Percentiles rank a stretch among this genome's conserved stretches.
These are phyloP conservation scores for Nothophaeocryptopus gaeumannii DNA, from an alignment of 2,329 filamentous ascomycete genomes.

Conservation along the genomic window DNA sequence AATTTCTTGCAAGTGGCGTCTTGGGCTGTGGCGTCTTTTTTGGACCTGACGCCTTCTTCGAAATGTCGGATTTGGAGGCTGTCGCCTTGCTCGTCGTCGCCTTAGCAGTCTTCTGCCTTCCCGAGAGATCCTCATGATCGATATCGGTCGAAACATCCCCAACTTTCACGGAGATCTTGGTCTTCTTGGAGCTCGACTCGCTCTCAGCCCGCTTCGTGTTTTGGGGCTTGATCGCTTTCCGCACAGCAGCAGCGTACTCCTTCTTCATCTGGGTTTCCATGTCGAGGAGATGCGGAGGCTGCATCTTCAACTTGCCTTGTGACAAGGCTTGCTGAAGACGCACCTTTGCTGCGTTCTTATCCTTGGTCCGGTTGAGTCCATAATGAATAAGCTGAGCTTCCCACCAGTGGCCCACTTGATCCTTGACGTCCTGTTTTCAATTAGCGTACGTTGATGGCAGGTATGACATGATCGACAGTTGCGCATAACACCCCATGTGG, in stretches of 20 bases:
- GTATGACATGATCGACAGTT: no score
- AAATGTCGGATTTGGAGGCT: not conserved
- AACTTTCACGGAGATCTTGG: constrained; percentile 28
- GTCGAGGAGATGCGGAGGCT: constrained; percentile 46
- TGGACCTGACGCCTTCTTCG: not conserved
- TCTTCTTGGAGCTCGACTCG: constrained; percentile 23
- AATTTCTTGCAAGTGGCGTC: not conserved
- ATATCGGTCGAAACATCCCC: constrained; percentile 27
- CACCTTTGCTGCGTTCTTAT: constrained; percentile 59
- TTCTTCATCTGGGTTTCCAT: constrained; percentile 58
- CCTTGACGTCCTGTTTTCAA: constrained; percentile 32
- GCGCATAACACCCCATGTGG: no score
- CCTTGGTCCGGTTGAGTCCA: constrained; percentile 55
- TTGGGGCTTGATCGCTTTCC: constrained; percentile 41
- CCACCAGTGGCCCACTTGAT: constrained; percentile 60
- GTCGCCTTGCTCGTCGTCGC: constrained; percentile 1
- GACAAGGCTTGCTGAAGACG: constrained; percentile 58
- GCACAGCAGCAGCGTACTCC: constrained; percentile 53
- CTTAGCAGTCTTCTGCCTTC: constrained; percentile 16
- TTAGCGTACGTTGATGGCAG: no score
- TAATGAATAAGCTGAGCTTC: constrained; percentile 63
- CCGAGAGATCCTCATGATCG: constrained; percentile 19
- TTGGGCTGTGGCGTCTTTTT: not conserved
- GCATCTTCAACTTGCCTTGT: constrained; percentile 46
- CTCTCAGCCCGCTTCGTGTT: constrained; percentile 24